Percentiles rank a stretch among this genome's conserved stretches.
Evolutionary conservation across 768 basidiomycete genomes (phyloP).

Genomic region (Boletus rufocinnamomeus): DNA sequence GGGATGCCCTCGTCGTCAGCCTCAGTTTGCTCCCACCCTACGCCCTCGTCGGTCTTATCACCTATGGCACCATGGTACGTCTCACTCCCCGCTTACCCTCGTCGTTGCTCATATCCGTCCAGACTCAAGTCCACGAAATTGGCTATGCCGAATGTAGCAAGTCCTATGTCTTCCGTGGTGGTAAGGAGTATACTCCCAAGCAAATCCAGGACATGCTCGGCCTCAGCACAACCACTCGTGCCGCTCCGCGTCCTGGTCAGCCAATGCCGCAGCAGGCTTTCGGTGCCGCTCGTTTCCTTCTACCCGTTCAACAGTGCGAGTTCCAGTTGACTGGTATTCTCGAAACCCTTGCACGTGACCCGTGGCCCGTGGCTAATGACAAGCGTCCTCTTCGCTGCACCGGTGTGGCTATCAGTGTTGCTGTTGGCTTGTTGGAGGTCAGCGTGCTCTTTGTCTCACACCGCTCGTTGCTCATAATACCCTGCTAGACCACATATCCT

Average conservation of each 20-base stretch:
- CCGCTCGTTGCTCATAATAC: neutral
- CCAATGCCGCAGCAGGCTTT: conserved; percentile 77
- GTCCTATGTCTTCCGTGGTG: conserved; percentile 98
- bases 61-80: conserved; percentile 94
- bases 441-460: conserved; percentile 11
- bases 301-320: conserved; percentile 91
- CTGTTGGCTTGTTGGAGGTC: conserved; percentile 88
- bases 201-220: conserved; percentile 99
- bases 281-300: conserved; percentile 87
- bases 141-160: conserved; percentile 96
- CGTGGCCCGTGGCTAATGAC: conserved; percentile 97
- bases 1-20: conserved; percentile 93
- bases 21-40: conserved; percentile 91
- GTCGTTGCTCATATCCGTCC: conserved; percentile 1
- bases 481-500: conserved; percentile 74
- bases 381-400: conserved; percentile 93
- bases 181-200: conserved; percentile 94
- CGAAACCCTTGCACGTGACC: conserved; percentile 84
- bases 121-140: conserved; percentile 99
- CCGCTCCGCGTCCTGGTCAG: conserved; percentile 84
- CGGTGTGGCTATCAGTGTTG: conserved; percentile 91
- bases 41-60: conserved; percentile 94
- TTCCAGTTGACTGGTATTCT: conserved; percentile 94
- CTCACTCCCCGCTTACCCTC: neutral
- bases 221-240: conserved; percentile 68